Evolutionary conservation across 306 rosid genomes (phyloP).

Genomic region (Medicago ruthenica): DNA sequence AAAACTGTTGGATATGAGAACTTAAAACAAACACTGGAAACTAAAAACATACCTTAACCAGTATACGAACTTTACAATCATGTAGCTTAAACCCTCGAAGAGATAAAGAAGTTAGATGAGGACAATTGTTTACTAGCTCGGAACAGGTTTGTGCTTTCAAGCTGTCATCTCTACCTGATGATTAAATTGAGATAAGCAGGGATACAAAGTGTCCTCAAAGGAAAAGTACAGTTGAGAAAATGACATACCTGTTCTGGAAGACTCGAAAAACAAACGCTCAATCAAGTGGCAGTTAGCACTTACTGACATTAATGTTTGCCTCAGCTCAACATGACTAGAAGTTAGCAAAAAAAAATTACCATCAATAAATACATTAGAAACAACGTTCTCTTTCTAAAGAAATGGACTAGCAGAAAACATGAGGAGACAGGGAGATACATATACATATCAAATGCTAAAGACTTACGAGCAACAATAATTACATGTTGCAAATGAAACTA

Average conservation of each 20-base stretch:
- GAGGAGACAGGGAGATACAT: conserved; percentile 12
- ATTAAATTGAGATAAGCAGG: conserved; percentile 50
- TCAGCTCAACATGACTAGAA: conserved; percentile 88
- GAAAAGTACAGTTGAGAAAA: conserved; percentile 35
- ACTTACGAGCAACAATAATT: background rate
- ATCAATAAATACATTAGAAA: conserved; percentile 17
- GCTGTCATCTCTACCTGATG: conserved; percentile 96
- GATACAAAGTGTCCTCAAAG: conserved; percentile 24
- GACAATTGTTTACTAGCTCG: conserved; percentile 77
- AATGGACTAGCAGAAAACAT: conserved; percentile 34
- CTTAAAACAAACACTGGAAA: conserved; percentile 7
- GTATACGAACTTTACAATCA: conserved; percentile 84
- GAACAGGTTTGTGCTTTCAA: conserved; percentile 83
- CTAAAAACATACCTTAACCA: conserved; percentile 72
- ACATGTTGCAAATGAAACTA: background rate
- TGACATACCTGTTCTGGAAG: conserved; percentile 82
- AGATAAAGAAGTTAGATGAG: conserved; percentile 81
- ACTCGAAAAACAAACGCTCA: conserved; percentile 91
- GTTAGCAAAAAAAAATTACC: conserved; percentile 16
- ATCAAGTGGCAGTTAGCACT: conserved; percentile 79
- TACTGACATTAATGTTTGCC: conserved; percentile 90
- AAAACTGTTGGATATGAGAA: conserved; percentile 18
- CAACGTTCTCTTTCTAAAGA: conserved; percentile 27
- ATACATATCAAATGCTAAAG: conserved; percentile 1
- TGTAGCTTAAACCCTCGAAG: conserved; percentile 96